phyloP scores from a whole-genome alignment of 202 grass and related monocot species.

The Carex sylvatica region DNA sequence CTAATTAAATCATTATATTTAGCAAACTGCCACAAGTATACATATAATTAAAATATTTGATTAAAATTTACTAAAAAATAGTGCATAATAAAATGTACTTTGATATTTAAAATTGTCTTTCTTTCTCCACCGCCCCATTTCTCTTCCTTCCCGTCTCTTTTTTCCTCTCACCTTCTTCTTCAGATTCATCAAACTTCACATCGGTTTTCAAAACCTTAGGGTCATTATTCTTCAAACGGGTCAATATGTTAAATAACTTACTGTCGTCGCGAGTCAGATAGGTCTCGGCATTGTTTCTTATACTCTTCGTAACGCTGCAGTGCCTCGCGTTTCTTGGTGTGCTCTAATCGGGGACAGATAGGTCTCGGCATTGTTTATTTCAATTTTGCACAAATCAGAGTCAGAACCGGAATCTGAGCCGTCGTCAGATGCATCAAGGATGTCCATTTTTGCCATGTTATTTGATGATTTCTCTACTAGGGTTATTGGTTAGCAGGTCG shows the following conservation, averaged over 20 bases:
- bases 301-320: conserved; percentile 49
- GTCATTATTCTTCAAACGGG: conserved; percentile 58
- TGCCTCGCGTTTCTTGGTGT: conserved; percentile 85
- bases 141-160: too few relatives aligned
- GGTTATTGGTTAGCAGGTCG: background rate
- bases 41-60: too few relatives aligned
- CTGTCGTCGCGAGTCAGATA: conserved; percentile 43
- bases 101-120: too few relatives aligned
- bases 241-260: conserved; percentile 59
- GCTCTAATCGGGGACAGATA: conserved; percentile 61
- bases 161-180: conserved; percentile 39
- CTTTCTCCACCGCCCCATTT: too few relatives aligned
- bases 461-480: background rate
- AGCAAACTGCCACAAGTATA: too few relatives aligned
- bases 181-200: conserved; percentile 46
- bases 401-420: conserved; percentile 37
- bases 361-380: conserved; percentile 77
- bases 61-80: too few relatives aligned
- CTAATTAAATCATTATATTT: too few relatives aligned
- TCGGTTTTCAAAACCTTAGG: conserved; percentile 45
- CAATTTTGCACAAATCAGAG: conserved; percentile 42
- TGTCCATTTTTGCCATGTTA: conserved; percentile 30
- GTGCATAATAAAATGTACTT: too few relatives aligned
- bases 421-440: conserved; percentile 25
- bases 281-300: conserved; percentile 38